These are phyloP conservation scores for Colletotrichum orchidophilum DNA, from an alignment of 2,329 filamentous ascomycete species.

Conservation along the genomic window DNA sequence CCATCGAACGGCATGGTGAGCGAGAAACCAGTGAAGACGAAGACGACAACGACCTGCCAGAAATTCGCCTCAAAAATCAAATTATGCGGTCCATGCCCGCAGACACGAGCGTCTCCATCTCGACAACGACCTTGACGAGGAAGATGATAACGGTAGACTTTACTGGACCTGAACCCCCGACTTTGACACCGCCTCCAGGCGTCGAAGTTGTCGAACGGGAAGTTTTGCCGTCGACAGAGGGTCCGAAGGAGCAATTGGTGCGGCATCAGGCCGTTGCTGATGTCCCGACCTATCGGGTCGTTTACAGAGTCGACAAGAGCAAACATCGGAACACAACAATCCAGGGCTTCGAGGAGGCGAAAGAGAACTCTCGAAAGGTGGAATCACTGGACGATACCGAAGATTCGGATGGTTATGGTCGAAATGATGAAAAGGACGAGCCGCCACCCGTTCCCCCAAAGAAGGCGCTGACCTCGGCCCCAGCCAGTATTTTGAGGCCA, in stretches of 20 bases:
- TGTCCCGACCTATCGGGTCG: constrained; percentile 60
- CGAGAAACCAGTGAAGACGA: constrained; percentile 40
- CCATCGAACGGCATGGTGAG: constrained; percentile 46
- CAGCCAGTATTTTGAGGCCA: neutral
- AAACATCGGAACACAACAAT: constrained; percentile 55
- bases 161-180: constrained; percentile 59
- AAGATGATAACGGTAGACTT: constrained; percentile 74
- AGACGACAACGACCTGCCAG: constrained; percentile 56
- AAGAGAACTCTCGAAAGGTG: constrained; percentile 38
- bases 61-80: constrained; percentile 60
- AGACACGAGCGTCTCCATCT: constrained; percentile 68
- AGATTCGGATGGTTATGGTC: constrained; percentile 13
- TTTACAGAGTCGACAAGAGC: constrained; percentile 67
- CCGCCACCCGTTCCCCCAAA: constrained; percentile 35
- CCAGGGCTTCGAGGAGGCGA: constrained; percentile 43
- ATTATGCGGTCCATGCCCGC: constrained; percentile 64
- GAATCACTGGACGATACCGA: constrained; percentile 40
- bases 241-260: constrained; percentile 35
- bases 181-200: constrained; percentile 64
- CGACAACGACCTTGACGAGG: constrained; percentile 66
- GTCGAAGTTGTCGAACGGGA: constrained; percentile 67
- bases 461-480: constrained; percentile 9
- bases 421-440: constrained; percentile 8
- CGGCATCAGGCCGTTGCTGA: constrained; percentile 36
- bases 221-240: constrained; percentile 52